phyloP scores from a whole-genome alignment of 208 protist genomes.

The Porcisia hertigi region DNA sequence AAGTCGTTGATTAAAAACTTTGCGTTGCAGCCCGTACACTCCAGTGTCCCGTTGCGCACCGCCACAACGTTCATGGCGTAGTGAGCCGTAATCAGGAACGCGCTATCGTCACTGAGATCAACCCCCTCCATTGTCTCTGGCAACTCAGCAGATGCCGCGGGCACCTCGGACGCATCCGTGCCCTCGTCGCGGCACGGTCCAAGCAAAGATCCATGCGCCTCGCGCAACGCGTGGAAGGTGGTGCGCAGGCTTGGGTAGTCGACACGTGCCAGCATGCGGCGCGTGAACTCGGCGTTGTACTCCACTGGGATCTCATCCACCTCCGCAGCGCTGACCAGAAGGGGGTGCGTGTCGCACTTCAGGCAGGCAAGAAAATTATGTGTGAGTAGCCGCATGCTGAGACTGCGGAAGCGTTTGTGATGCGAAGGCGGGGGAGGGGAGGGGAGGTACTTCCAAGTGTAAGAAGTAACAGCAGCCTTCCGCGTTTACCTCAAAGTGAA shows the following conservation, averaged over 20 bases:
- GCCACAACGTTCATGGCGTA: slow-evolving; percentile 73
- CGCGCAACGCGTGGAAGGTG: slow-evolving; percentile 51
- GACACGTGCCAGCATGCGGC: slow-evolving; percentile 82
- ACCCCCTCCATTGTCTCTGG: slow-evolving; percentile 64
- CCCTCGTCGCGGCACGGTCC: slow-evolving; percentile 13
- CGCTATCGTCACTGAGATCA: slow-evolving; percentile 58
- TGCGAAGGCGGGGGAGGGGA: not conserved
- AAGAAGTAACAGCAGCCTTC: not conserved
- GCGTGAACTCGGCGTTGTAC: slow-evolving; percentile 81
- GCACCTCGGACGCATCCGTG: not conserved
- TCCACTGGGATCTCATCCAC: slow-evolving; percentile 55
- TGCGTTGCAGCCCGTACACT: slow-evolving; percentile 65
- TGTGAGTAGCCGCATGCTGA: slow-evolving; percentile 79
- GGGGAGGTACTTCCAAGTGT: too few relatives aligned
- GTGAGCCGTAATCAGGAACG: slow-evolving; percentile 55
- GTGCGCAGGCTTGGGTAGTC: slow-evolving; percentile 69
- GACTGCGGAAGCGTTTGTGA: not conserved
- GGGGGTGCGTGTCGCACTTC: slow-evolving; percentile 74
- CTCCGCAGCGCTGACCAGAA: slow-evolving; percentile 51
- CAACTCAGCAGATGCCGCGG: slow-evolving; percentile 16
- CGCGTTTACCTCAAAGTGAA: not conserved
- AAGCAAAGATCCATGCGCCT: slow-evolving; percentile 29
- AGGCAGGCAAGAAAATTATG: slow-evolving; percentile 90
- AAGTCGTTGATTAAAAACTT: slow-evolving; percentile 76
- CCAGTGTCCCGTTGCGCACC: slow-evolving; percentile 68